Evolutionary conservation across 2,329 filamentous ascomycete species (phyloP), one percentile per base, ranked within the genome.

Genomic region (Verticillium isaacii): DNA sequence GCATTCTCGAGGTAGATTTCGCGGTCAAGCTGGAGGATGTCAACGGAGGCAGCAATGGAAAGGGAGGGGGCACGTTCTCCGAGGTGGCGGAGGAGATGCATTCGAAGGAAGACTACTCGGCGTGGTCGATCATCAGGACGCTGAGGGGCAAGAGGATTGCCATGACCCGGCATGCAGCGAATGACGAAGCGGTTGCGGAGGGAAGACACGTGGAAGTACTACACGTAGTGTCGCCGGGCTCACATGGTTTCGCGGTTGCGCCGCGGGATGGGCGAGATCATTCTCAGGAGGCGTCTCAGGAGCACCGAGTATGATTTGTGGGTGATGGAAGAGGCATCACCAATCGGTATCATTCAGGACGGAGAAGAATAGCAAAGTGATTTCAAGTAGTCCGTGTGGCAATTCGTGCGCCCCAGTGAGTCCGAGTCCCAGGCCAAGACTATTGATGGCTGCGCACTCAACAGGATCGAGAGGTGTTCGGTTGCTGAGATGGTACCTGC

Each of bases 1-100:
- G 62, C 5, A 63, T 63, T 32, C 39, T 59, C 7, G 59, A 63
- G 32, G 32, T 63, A 0, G 61, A 63, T 19, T 63, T 63, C 15
- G 56, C 59, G 1, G 55, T 25, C 25, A 56, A 59, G 11, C n/a
- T 63, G 11, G 56, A 56, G 25, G 59, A 63, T 3, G 32, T 60
- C 7, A 59, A 63, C 19, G 14, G 17, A 32, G 23, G n/a, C 6
- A 25, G 17, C 32, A 8, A n/a, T 15, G 55, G n/a, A n/a, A 19
- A 19, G 7, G 32, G 32, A 6, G 55, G 5, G 17, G 55, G 55
- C 3, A 19, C 29, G 2, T 34, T 57, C 32, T 37, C 55, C 5
- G 55, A 57, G n/a, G n/a, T 57, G 15, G n/a, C 34, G 3, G 19
- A 36, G n/a, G 55, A 57, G 11, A 19, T 57, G 32, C 32, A 37